Evolutionary conservation across 2,329 filamentous ascomycete species (phyloP), one percentile per base, ranked within the genome.

Genomic region (Curvularia spicifera): DNA sequence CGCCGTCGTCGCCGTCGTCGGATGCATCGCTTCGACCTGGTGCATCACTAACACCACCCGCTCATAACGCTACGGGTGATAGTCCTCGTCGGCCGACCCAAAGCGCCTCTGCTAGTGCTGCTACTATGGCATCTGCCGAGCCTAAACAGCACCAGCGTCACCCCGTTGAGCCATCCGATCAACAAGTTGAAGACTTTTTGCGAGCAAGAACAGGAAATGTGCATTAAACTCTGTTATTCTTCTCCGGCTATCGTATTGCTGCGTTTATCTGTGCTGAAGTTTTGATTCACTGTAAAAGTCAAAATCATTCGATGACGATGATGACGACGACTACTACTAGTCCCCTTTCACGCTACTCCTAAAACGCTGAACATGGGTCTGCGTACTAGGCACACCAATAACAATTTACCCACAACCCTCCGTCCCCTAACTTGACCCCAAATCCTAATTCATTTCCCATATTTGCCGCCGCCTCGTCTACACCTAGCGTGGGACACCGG

Each of bases 141-240:
- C 24, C 42, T 10, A 29, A 47, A 22, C 35, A 9, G 5, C 43
- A 15, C 8, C 35, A 9, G 5, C 37, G 15, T 12, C 12, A 26
- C 12, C n/a, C 28, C 22, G 35, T 13, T 5, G 39, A 53, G 24
- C 42, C 35, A 43, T 37, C 47, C 5, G 58, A 69, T 33, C 53
- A 57, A 9, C 50, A 70, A 51, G 63, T 71, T 6, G 67, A 69
- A 43, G 60, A 51, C 4, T 67, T 68, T 39, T 52, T 71, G 15
- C 63, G 71, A 13, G 62, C 60, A 6, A 70, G 65, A 48, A 61
- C 58, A 51, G 66, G 68, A 31, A 64, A 48, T 46, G 33, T 55
- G 10, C 37, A 33, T n/a, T 40, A 20, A 56, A n/a, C 18, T 18
- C 18, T 1, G 5, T n/a, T 39, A 12, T 37, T 28, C 9, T 24